Percentiles rank a stretch among this genome's conserved stretches.
Evolutionary conservation across 805 yeast species (phyloP).

Genomic region (Debaryomyces tyrocola): DNA sequence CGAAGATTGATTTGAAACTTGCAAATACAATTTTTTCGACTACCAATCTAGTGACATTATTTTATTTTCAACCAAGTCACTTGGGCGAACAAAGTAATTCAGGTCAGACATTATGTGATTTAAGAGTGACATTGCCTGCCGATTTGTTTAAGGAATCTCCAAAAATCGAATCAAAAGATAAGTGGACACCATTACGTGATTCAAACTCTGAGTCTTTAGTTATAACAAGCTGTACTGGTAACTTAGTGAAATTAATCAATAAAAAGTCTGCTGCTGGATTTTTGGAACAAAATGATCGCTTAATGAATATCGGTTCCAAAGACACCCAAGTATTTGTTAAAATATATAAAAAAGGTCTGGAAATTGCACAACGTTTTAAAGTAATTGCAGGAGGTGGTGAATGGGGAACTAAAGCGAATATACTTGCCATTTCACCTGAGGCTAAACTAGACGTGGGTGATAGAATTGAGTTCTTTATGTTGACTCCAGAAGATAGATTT

Average conservation of each 20-base stretch:
- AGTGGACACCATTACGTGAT: constrained; percentile 34
- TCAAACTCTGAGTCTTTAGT: constrained; percentile 24
- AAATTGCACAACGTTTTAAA: constrained; percentile 35
- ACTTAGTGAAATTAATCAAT: constrained; percentile 59
- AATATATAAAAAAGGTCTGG: constrained; percentile 14
- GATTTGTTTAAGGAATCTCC: constrained; percentile 8
- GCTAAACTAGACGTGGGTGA: constrained; percentile 49
- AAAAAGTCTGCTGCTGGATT: constrained; percentile 55
- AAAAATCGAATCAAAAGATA: constrained; percentile 17
- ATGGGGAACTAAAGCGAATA: constrained; percentile 69
- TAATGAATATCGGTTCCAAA: constrained; percentile 41
- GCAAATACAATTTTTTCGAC: constrained; percentile 44
- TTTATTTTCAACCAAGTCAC: constrained; percentile 26
- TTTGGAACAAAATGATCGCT: constrained; percentile 45
- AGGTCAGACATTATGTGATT: constrained; percentile 30
- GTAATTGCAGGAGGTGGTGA: constrained; percentile 76
- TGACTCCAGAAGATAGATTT: constrained; percentile 35
- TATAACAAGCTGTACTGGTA: constrained; percentile 54
- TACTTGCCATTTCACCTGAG: constrained; percentile 64
- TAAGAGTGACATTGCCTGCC: constrained; percentile 22
- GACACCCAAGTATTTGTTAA: constrained; percentile 44
- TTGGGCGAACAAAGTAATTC: constrained; percentile 12
- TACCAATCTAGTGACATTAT: constrained; percentile 33
- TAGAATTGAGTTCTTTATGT: constrained; percentile 46
- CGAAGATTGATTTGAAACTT: constrained; percentile 21